phyloP scores from a whole-genome alignment of 345 rosid genomes.

The Durio zibethinus region DNA sequence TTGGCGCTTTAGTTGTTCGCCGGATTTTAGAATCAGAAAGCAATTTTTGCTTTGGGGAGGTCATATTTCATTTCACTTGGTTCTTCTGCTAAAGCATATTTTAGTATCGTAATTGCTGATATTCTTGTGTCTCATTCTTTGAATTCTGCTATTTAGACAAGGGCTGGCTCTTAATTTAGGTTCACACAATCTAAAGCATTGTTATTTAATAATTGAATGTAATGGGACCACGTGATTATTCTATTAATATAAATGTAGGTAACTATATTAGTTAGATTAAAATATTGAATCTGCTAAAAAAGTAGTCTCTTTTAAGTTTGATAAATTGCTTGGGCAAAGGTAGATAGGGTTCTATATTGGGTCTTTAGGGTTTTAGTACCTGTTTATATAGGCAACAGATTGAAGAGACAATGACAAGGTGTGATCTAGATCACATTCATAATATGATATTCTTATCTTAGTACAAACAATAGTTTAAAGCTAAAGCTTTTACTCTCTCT shows the following conservation, averaged over 20 bases:
- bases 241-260: neutral
- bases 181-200: neutral
- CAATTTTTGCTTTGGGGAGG: slow-evolving; percentile 99
- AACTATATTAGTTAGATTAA: neutral
- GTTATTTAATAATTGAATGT: neutral
- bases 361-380: neutral
- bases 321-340: neutral
- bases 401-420: neutral
- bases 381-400: neutral
- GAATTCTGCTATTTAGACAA: neutral
- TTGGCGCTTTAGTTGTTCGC: slow-evolving; percentile 83
- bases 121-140: neutral
- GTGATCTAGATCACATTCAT: neutral
- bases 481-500: slow-evolving; percentile 1
- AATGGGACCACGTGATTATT: neutral
- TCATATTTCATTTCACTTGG: slow-evolving; percentile 35
- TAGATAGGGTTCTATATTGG: neutral
- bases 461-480: neutral
- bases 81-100: slow-evolving; percentile 21
- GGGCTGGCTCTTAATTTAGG: neutral
- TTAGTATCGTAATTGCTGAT: slow-evolving; percentile 10
- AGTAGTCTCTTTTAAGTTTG: neutral
- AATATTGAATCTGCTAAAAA: neutral
- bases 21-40: slow-evolving; percentile 74
- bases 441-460: neutral